Conservation (phyloP, 305 asterid genomes). For the Fraxinus greggii region DNA sequence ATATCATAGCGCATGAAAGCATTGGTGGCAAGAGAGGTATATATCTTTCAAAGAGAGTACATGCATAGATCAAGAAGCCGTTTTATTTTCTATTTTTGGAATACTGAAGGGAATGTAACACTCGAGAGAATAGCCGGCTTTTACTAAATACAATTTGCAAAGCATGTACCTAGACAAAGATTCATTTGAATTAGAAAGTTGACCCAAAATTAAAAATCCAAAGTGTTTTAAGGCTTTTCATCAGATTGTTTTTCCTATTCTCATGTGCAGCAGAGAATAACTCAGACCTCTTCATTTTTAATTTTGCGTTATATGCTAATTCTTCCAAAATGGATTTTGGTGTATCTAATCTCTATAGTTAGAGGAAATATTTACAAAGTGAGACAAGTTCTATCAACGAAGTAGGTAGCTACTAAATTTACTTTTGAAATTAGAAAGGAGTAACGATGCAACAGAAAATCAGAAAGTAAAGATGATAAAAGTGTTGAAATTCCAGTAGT, state of each 20-base stretch:
- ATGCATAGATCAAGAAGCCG: background rate
- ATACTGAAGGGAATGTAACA: background rate
- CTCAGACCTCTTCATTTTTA: background rate
- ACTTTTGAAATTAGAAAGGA: background rate
- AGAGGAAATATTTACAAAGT: background rate
- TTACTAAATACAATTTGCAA: background rate
- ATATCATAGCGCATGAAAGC: constrained; percentile 8
- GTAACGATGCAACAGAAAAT: background rate
- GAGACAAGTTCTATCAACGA: background rate
- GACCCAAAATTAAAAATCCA: background rate
- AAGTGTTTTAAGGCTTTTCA: background rate
- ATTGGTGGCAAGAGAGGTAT: background rate
- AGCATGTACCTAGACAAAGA: background rate
- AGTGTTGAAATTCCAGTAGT: background rate
- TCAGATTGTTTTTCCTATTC: background rate
- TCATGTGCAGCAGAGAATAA: background rate
- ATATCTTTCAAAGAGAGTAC: background rate
- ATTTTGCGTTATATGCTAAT: background rate
- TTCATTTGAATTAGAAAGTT: background rate
- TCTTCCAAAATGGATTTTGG: background rate
- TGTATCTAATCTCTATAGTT: background rate
- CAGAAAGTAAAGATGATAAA: background rate
- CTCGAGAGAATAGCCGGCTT: background rate
- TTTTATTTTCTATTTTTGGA: background rate
- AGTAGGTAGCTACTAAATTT: background rate